Base-by-base conservation (phyloP, 176 grass and related monocot species). In the Triticum monococcum region DNA sequence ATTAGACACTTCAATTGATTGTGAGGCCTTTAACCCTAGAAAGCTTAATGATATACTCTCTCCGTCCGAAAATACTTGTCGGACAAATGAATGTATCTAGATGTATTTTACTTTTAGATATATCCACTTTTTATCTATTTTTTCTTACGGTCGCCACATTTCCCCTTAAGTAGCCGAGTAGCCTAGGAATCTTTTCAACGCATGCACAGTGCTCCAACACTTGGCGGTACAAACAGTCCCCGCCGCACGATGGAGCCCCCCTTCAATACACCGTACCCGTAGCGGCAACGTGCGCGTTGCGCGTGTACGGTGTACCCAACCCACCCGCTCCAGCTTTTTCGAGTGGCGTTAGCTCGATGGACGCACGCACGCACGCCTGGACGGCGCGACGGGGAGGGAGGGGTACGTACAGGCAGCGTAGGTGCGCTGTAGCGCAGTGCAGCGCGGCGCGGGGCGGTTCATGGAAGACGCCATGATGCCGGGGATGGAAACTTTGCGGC, bases 401-500 rank as follows among this genome's bases (percentile, higher is more conserved):
- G 8, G 64, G 64, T 17, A 25, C 5, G 31, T 40, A 40, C 37
- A 40, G 6, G 35, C 65, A 43, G 26, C 45, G 74, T 59, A 20
- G 23, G 12, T 31, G 52, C n/a, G 71, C 22, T 46, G 72, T 38
- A 48, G 36, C 18, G 46, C 46, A 50, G 17, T 23, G 28, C 74
- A 6, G 69, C 14, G 6, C 36, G 25, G 22, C 26, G 26, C 26
- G 26, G 26, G 31, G 40, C 64, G 77, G 33, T 60, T 75, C 22
- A n/a, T 43, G 68, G 88, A 77, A 25, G 76, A 82, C 88, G 83
- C 20, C 37, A 40, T 40, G 37, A 40, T 40, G 37, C 36, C 37
- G 37, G 8, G 37, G 8, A 40, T 40, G 37, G 37, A 40, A 90
- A 87, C 84, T 87, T 79, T 82, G 72, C 52, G 17, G 65, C 18